A percentile compares a stretch with the other conserved stretches of the same genome.
These are phyloP conservation scores for Podospora australis DNA, from an alignment of 495 filamentous ascomycete genomes.

Conservation along the genomic window DNA sequence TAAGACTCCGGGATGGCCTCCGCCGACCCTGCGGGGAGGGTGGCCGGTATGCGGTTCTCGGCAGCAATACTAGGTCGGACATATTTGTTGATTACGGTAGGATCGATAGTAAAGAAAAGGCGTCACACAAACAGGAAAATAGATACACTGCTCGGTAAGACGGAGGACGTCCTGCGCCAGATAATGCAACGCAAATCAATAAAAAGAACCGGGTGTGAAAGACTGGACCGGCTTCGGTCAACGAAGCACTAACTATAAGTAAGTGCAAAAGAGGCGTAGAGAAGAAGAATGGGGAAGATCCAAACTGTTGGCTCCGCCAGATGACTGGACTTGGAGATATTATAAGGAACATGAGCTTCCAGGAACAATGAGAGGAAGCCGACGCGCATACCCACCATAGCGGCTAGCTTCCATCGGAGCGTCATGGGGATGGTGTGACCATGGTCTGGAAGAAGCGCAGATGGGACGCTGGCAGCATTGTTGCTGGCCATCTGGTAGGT, in stretches of 20 bases:
- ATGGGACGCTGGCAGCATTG: slow-evolving; percentile 3
- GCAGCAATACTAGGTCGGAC: slow-evolving; percentile 50
- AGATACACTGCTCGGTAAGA: slow-evolving; percentile 17
- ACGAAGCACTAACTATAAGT: slow-evolving; percentile 38
- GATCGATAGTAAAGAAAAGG: slow-evolving; percentile 17
- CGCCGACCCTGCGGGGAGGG: slow-evolving; percentile 62
- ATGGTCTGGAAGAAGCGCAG: slow-evolving; percentile 9
- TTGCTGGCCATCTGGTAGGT: slow-evolving; percentile 2
- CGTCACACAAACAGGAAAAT: slow-evolving; percentile 18
- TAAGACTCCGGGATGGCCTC: slow-evolving; percentile 59
- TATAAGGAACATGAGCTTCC: slow-evolving; percentile 13
- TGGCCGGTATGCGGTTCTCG: slow-evolving; percentile 53
- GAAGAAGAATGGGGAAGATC: slow-evolving; percentile 26
- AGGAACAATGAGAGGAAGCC: not conserved
- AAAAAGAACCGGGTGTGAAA: slow-evolving; percentile 22
- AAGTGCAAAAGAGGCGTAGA: slow-evolving; percentile 28
- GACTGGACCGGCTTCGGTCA: slow-evolving; percentile 44
- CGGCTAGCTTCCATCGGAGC: slow-evolving; percentile 16
- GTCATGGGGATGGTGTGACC: slow-evolving; percentile 14
- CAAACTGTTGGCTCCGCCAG: slow-evolving; percentile 13
- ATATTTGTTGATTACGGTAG: slow-evolving; percentile 41
- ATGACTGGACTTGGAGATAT: slow-evolving; percentile 22
- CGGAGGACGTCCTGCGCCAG: slow-evolving; percentile 40
- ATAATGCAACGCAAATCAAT: slow-evolving; percentile 24
- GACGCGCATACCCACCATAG: slow-evolving; percentile 18